These are phyloP conservation scores for Candida loeiensis DNA, from an alignment of 805 yeast genomes.

Conservation along the genomic window DNA sequence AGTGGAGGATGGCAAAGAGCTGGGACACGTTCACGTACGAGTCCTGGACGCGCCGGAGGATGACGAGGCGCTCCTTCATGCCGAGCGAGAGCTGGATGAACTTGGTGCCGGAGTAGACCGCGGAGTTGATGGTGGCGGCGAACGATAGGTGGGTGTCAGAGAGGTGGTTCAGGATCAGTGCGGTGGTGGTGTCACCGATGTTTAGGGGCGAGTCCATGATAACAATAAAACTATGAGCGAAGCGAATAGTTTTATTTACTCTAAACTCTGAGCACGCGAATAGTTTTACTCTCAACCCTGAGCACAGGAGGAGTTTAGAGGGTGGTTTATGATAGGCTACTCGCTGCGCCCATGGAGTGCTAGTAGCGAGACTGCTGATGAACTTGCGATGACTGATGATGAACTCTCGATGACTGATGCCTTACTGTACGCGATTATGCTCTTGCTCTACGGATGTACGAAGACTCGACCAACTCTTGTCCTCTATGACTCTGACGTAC, in stretches of 20 bases:
- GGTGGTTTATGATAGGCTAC: no score
- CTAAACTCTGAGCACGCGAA: no score
- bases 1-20: slow-evolving; percentile 31
- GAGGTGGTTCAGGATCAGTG: slow-evolving; percentile 34
- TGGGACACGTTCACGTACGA: slow-evolving; percentile 39
- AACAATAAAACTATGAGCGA: neutral
- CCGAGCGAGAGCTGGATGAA: slow-evolving; percentile 32
- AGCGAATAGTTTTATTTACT: neutral
- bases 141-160: slow-evolving; percentile 32
- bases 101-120: slow-evolving; percentile 35
- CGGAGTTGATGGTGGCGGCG: slow-evolving; percentile 20
- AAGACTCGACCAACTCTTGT: neutral
- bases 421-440: no score
- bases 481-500: neutral
- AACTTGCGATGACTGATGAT: no score
- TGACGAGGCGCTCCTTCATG: slow-evolving; percentile 15
- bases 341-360: no score
- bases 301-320: no score
- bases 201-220: slow-evolving; percentile 42
- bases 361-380: no score
- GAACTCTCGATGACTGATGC: no score
- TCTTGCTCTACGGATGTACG: no score
- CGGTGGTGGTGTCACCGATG: slow-evolving; percentile 41
- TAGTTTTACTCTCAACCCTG: no score
- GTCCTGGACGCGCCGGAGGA: slow-evolving; percentile 42